These are phyloP conservation scores for Colletotrichum euphorbiae DNA, from an alignment of 2,329 filamentous ascomycete species.

Conservation along the genomic window DNA sequence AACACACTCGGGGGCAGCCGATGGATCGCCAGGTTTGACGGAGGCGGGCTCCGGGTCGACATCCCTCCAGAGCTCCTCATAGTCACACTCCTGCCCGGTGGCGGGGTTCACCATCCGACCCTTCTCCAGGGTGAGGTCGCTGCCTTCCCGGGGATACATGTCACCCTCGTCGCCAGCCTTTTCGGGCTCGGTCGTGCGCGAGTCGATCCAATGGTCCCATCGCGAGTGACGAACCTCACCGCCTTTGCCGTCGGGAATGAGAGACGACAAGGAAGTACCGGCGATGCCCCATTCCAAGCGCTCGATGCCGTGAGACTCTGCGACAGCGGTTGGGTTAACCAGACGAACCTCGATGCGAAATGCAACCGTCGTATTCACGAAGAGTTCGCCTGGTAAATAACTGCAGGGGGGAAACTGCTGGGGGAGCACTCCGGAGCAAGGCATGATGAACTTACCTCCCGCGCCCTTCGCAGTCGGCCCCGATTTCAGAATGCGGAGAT, in stretches of 20 bases:
- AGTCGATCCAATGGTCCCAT: constrained; percentile 73
- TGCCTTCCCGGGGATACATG: constrained; percentile 59
- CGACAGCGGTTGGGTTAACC: too few relatives aligned
- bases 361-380: too few relatives aligned
- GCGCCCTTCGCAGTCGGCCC: constrained; percentile 37
- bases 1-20: constrained; percentile 44
- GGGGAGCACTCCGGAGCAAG: too few relatives aligned
- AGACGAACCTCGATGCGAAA: too few relatives aligned
- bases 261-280: constrained; percentile 60
- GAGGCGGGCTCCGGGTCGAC: constrained; percentile 45
- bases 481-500: constrained; percentile 64
- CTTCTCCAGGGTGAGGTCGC: constrained; percentile 63
- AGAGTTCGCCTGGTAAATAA: too few relatives aligned
- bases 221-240: constrained; percentile 49
- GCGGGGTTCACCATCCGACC: constrained; percentile 70
- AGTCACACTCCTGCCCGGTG: constrained; percentile 62
- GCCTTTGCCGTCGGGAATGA: constrained; percentile 44
- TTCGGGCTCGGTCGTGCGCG: constrained; percentile 54
- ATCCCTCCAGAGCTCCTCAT: constrained; percentile 76
- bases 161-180: constrained; percentile 65
- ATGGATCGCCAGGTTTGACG: constrained; percentile 28
- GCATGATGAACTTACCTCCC: background rate
- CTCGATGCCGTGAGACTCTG: constrained; percentile 25
- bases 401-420: too few relatives aligned
- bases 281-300: constrained; percentile 75